Evolutionary conservation across 208 protist species (phyloP), one percentile per base, ranked within the genome.

Genomic region (Acanthamoeba lenticulata): DNA sequence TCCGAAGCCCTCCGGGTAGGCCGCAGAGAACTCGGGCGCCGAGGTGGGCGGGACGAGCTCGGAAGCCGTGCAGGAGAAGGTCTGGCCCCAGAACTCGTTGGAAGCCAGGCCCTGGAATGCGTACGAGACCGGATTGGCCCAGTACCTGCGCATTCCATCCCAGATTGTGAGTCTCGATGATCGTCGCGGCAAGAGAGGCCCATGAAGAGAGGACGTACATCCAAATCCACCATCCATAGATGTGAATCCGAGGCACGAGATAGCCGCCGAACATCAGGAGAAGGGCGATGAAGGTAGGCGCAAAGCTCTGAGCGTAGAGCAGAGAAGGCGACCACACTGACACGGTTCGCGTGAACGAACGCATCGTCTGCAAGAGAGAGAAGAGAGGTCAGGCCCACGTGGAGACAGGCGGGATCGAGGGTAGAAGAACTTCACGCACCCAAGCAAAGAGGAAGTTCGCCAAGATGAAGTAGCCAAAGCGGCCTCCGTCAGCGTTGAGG

Each of bases 261-360:
- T 85, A 94, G 34, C 90, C 90, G 36, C n/a, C 45, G 38, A 94
- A 88, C 11, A 94, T 24, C 2, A 94, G 42, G 19, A 94, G 44
- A 17, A 94, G 32, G 21, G 69, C 67, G 7, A 86, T 24, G 1
- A 38, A 60, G 2, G 90, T 65, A 52, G 90, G 90, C 13, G 90
- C 72, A 24, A 94, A 21, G 90, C n/a, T 88, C 34, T 94, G 42
- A 13, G 90, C 90, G 1, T 90, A 29, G 60, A 92, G 57, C 11
- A 90, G 83, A 65, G 83, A 90, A 27, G 83, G 83, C 3, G 83
- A 90, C 49, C 44, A 55, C 3, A 67, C 83, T 2, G 83, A 19
- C 60, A 65, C 32, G 55, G 83, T 93, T 17, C 88, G 29, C 40
- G 32, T 29, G 29, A 93, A 93, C 19, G 88, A 42, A 21, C 65